These are phyloP conservation scores for Dryas drummondii DNA, from an alignment of 306 rosid genomes.

Conservation along the genomic window DNA sequence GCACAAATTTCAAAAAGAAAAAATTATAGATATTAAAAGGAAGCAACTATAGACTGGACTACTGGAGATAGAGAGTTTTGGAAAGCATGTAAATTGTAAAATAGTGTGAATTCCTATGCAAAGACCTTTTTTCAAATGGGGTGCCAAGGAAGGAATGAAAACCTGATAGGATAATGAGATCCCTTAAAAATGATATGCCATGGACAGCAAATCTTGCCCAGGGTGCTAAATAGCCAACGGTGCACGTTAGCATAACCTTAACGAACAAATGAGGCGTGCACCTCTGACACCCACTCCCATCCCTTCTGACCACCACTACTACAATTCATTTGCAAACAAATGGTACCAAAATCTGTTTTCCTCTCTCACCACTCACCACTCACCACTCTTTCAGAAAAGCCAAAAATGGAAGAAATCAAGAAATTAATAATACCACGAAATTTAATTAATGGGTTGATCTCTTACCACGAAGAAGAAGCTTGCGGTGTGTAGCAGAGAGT, in stretches of 20 bases:
- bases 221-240: conserved; percentile 15
- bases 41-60: no score
- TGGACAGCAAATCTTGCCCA: background rate
- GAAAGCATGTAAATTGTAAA: background rate
- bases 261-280: conserved; percentile 25
- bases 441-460: background rate
- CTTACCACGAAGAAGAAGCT: conserved; percentile 50
- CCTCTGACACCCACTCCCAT: conserved; percentile 40
- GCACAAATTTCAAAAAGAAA: background rate
- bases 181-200: conserved; percentile 12
- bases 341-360: conserved; percentile 3
- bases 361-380: background rate
- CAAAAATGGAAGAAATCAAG: background rate
- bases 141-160: conserved; percentile 23
- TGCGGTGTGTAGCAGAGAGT: conserved; percentile 48
- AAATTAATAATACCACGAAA: background rate
- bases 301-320: conserved; percentile 3
- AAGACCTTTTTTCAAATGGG: conserved; percentile 10
- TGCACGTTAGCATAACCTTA: conserved; percentile 32
- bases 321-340: conserved; percentile 15
- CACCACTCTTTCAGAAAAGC: background rate
- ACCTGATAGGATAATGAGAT: conserved; percentile 5
- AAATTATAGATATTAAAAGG: background rate
- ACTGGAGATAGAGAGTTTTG: no score
- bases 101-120: background rate